Conservation (phyloP, 345 rosid species). For the Atalantia buxifolia region DNA sequence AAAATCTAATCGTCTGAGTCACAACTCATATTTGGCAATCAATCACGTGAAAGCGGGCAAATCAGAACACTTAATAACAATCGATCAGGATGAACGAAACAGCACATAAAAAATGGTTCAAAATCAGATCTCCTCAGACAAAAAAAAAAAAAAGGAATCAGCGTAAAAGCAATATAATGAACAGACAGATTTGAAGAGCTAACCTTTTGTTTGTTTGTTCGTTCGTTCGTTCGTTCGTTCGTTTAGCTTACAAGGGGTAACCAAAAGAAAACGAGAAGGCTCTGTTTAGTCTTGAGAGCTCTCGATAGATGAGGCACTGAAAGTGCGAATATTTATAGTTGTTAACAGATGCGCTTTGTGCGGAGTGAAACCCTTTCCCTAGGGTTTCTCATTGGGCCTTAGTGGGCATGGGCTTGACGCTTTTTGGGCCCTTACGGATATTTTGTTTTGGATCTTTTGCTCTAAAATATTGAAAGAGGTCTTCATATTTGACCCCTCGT, state of each 20-base stretch:
- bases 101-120: not conserved
- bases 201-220: not conserved
- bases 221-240: not conserved
- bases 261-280: not conserved
- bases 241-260: not conserved
- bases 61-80: not conserved
- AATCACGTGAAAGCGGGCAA: not conserved
- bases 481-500: too few species aligned
- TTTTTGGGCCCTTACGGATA: not conserved
- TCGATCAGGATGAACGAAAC: not conserved
- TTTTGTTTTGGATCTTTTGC: not conserved
- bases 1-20: not conserved
- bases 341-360: not conserved
- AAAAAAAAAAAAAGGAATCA: not conserved
- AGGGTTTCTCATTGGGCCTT: not conserved
- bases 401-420: not conserved
- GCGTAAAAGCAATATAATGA: too few species aligned
- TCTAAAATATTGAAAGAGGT: not conserved
- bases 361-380: not conserved
- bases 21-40: not conserved
- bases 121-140: not conserved
- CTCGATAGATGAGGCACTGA: not conserved
- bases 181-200: not conserved
- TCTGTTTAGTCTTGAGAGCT: not conserved
- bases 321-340: not conserved